Evolutionary conservation across 1,139 yeast species (phyloP).

Genomic region (Pichia inconspicua): DNA sequence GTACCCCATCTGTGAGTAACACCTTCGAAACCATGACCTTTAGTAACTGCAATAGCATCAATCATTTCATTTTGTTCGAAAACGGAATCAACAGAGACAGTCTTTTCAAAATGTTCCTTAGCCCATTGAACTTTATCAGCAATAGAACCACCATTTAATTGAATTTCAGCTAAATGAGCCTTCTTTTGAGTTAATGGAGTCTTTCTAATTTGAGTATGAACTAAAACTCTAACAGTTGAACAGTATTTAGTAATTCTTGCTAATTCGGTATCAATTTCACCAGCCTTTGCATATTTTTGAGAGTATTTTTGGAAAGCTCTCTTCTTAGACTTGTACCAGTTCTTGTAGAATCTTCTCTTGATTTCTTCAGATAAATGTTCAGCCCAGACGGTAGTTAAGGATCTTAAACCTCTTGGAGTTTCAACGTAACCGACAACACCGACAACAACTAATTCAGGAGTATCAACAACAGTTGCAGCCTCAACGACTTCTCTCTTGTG

Average conservation of each 20-base stretch:
- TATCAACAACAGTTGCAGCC: constrained; percentile 98
- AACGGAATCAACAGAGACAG: constrained; percentile 90
- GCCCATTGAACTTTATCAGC: constrained; percentile 99
- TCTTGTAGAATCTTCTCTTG: constrained; percentile 99
- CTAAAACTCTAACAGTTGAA: constrained; percentile 96
- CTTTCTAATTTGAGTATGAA: constrained; percentile 99
- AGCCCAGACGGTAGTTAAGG: constrained; percentile 99
- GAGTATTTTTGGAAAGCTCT: constrained; percentile 99
- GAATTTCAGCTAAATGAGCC: constrained; percentile 99
- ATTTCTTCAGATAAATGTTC: constrained; percentile 99
- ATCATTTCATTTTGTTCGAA: constrained; percentile 98
- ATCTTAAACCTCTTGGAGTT: constrained; percentile 99
- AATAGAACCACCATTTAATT: constrained; percentile 98
- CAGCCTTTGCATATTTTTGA: constrained; percentile 88
- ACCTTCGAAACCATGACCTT: constrained; percentile 99
- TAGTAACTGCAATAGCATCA: constrained; percentile 98
- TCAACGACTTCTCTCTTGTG: constrained; percentile 99
- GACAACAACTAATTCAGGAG: constrained; percentile 97
- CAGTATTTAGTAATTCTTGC: constrained; percentile 99
- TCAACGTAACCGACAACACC: constrained; percentile 99
- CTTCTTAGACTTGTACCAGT: constrained; percentile 99
- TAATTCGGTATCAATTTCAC: constrained; percentile 89
- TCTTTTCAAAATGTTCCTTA: constrained; percentile 98
- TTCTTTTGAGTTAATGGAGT: constrained; percentile 98
- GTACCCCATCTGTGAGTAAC: constrained; percentile 99